phyloP scores from a whole-genome alignment of 129 eudicot genomes.

The Mikania micrantha region DNA sequence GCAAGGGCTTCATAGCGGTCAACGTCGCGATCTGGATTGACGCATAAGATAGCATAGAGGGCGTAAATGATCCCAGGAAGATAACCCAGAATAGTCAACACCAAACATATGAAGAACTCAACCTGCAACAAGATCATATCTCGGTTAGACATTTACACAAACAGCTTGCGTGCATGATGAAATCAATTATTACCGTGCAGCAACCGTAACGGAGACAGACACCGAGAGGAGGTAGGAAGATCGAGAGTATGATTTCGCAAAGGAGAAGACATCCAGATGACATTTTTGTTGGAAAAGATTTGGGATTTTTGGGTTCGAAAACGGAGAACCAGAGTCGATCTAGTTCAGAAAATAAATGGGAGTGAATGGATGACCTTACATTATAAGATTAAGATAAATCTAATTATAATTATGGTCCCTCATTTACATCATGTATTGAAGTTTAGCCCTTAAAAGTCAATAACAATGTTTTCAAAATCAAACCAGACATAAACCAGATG shows the following conservation, averaged over 20 bases:
- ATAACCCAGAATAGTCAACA: conserved; percentile 67
- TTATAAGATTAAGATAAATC: neutral
- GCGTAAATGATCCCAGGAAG: conserved; percentile 84
- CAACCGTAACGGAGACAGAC: conserved; percentile 82
- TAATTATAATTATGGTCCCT: neutral
- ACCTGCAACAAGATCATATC: conserved; percentile 30
- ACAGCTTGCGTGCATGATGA: conserved; percentile 6
- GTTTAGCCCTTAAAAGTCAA: neutral
- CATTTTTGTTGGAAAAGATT: conserved; percentile 5
- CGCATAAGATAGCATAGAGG: conserved; percentile 47
- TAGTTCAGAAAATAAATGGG: neutral
- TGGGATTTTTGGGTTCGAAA: neutral
- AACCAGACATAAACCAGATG: too few relatives aligned
- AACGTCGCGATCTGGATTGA: conserved; percentile 34
- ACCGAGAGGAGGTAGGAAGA: conserved; percentile 79
- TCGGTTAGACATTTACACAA: conserved; percentile 11
- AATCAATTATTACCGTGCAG: conserved; percentile 50
- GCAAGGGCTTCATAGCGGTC: conserved; percentile 43
- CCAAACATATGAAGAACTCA: conserved; percentile 63
- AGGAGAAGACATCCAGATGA: conserved; percentile 28
- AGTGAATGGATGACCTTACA: neutral
- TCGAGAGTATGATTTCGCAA: conserved; percentile 64
- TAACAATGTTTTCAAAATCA: too few relatives aligned
- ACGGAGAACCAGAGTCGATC: neutral
- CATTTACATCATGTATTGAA: neutral